phyloP scores from a whole-genome alignment of 306 rosid species.

The Ceratonia siliqua region DNA sequence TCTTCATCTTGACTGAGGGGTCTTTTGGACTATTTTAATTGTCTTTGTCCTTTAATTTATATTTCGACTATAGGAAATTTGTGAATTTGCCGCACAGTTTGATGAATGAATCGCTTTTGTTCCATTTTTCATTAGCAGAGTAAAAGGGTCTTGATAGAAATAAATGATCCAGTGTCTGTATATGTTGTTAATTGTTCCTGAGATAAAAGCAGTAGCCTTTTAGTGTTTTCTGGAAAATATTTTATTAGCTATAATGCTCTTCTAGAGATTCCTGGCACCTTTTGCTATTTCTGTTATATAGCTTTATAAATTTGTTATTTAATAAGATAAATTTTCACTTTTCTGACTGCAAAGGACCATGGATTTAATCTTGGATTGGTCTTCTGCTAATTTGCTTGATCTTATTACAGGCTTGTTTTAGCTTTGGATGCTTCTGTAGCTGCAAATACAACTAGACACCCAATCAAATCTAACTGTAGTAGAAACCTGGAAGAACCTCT shows the following conservation, averaged over 20 bases:
- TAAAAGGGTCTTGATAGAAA: neutral
- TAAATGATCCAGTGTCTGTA: neutral
- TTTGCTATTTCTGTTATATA: neutral
- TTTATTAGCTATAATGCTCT: neutral
- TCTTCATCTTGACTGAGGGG: neutral
- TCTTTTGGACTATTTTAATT: neutral
- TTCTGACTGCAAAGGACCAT: neutral
- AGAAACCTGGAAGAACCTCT: constrained; percentile 21
- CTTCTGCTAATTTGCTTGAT: constrained; percentile 5
- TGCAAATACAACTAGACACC: neutral
- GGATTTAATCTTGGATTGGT: constrained; percentile 5
- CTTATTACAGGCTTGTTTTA: constrained; percentile 29
- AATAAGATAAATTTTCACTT: neutral
- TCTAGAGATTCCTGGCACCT: constrained; percentile 7
- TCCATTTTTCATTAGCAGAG: neutral
- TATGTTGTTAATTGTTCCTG: constrained; percentile 14
- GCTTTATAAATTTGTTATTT: neutral
- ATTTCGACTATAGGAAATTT: neutral
- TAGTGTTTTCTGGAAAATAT: neutral
- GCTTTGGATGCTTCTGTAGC: constrained; percentile 7
- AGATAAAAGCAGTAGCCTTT: neutral
- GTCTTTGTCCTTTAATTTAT: neutral
- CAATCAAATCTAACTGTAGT: neutral
- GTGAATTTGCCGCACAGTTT: neutral
- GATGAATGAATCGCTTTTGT: neutral